Evolutionary conservation across 345 rosid genomes (phyloP), one percentile per base, ranked within the genome.

Genomic region (Populus pruinosa): DNA sequence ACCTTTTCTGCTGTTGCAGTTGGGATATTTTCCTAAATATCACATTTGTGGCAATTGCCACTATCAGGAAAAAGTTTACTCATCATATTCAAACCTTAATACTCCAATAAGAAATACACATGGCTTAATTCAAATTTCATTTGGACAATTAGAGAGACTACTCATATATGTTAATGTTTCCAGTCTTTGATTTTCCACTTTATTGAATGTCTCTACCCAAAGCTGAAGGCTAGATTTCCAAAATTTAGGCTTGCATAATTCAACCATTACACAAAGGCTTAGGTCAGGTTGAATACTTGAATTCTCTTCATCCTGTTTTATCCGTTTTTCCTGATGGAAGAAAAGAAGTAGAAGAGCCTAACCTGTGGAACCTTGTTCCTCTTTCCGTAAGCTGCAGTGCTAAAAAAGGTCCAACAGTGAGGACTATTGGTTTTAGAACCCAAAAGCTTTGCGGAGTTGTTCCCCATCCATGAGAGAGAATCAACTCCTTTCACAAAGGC

Each of bases 301-400:
- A 35, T 38, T 68, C 73, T 29, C 0, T 38, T 18, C 63, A n/a
- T 49, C 33, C 8, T 29, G 35, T 67, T 65, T 38, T 43, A 56
- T 35, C 49, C 44, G 61, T 39, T 18, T 62, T 16, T 6, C 17
- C 29, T 68, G 21, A 11, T 4, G n/a, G 12, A 63, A 41, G 47
- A 23, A 59, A 39, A 25, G 55, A 53, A 43, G 2, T 33, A 23
- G 13, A 25, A 8, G 18, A 44, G 59, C 83, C 88, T 66, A 69
- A 92, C 97, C 87, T 91, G 97, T 63, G 94, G 99, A 83, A 90
- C 98, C 88, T 95, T 95, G 90, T 88, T 95, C 75, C 79, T 84
- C 82, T 88, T 95, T 67, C 94, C 99, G 71, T 82, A 95, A 78
- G 94, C 75, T 75, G 91, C 91, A 49, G 92, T 91, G 82, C 98